A percentile compares a stretch with the other conserved stretches of the same genome.
These are phyloP conservation scores for Cutaneotrichosporon cavernicola DNA, from an alignment of 1,284 basidiomycete species.

Conservation along the genomic window DNA sequence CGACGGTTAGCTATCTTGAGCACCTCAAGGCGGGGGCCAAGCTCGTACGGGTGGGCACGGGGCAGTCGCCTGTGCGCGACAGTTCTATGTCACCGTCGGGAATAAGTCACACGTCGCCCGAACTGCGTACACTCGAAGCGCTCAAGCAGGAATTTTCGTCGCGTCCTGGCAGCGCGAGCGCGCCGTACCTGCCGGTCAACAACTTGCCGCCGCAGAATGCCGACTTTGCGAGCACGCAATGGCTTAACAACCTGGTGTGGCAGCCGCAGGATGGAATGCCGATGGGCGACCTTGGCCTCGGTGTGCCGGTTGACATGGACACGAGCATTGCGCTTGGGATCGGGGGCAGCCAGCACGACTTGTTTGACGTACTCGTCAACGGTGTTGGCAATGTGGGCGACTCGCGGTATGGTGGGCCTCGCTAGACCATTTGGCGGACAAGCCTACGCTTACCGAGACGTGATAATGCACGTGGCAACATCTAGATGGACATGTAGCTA, in stretches of 20 bases:
- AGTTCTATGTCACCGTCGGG: neutral
- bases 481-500: too few relatives aligned
- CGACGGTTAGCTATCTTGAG: constrained; percentile 11
- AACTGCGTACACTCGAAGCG: neutral
- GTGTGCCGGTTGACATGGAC: constrained; percentile 4
- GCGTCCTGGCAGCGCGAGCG: neutral
- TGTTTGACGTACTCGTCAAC: constrained; percentile 3
- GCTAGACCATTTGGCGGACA: neutral
- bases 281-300: neutral
- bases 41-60: constrained; percentile 12
- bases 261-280: constrained; percentile 3
- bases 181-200: neutral
- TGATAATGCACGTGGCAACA: too few relatives aligned
- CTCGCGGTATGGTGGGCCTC: neutral
- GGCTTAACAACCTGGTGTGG: constrained; percentile 11
- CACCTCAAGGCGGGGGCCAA: constrained; percentile 5
- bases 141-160: neutral
- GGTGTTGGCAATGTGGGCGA: neutral
- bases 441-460: too few relatives aligned
- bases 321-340: constrained; percentile 13
- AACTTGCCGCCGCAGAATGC: neutral
- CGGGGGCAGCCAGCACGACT: constrained; percentile 5
- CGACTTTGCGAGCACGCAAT: constrained; percentile 6
- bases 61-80: neutral
- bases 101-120: constrained; percentile 2